These are phyloP conservation scores for Aspergillus pseudoterreus DNA, from an alignment of 2,329 filamentous ascomycete genomes.

Conservation along the genomic window DNA sequence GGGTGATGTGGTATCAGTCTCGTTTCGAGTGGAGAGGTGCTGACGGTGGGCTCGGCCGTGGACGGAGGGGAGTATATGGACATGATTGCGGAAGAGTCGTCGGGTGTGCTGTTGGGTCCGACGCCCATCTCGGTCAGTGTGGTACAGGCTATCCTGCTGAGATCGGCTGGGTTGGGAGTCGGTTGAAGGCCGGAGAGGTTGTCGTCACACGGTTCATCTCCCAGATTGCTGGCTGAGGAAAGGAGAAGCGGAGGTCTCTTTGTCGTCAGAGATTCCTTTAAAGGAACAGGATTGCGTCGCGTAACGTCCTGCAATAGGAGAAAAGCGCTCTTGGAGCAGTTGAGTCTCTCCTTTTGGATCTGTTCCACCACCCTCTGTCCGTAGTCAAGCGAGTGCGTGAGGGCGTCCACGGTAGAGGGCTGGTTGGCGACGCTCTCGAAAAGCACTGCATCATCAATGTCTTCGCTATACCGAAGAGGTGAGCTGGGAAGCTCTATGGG, in stretches of 20 bases:
- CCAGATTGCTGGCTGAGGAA: too few species aligned
- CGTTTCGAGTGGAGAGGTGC: too few species aligned
- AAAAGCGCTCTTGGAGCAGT: slow-evolving; percentile 20
- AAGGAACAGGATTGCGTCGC: slow-evolving; percentile 17
- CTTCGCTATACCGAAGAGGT: slow-evolving; percentile 2
- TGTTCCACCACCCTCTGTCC: slow-evolving; percentile 1
- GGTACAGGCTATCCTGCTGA: too few species aligned
- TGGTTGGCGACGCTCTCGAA: background rate
- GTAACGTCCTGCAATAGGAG: slow-evolving; percentile 28
- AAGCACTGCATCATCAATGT: background rate
- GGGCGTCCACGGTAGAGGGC: background rate
- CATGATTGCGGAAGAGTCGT: too few species aligned
- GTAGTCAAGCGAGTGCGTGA: background rate
- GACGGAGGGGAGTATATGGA: too few species aligned
- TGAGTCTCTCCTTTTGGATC: slow-evolving; percentile 22
- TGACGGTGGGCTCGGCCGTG: too few species aligned
- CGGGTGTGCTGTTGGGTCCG: too few species aligned
- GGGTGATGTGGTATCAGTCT: too few species aligned
- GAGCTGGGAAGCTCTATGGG: slow-evolving; percentile 38
- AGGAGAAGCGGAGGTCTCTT: background rate
- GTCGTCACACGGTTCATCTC: too few species aligned
- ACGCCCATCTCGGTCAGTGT: too few species aligned
- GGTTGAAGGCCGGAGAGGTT: too few species aligned
- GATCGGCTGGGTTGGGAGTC: too few species aligned
- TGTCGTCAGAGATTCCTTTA: slow-evolving; percentile 9